Base-by-base conservation (phyloP, 345 rosid species). In the Garcia nutans region DNA sequence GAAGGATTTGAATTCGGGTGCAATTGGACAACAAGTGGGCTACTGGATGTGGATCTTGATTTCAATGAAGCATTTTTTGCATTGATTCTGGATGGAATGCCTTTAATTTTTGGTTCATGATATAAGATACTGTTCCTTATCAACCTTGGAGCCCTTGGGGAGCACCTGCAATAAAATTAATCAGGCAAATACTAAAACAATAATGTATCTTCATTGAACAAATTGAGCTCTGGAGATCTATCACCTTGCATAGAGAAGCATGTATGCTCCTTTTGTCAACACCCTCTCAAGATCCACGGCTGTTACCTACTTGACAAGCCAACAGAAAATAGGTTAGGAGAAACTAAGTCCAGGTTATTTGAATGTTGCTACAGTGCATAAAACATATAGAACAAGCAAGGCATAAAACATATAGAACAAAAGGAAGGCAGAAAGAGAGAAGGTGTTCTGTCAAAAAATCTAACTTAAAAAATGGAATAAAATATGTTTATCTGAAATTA, bases 161-260 rank as follows among this genome's bases (percentile, higher is more conserved):
- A 86, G 85, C 90, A 90, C 87, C 97, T 92, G 86, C 67, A 80
- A 56, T 44, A 68, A 59, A 60, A 82, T 42, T 57, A 79, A 62
- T 76, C 24, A 45, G 75, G 72, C 74, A 79, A 42, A 69, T 44
- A 80, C 60, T 59, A 50, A 13, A 11, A 62, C 6, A 65, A 63
- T 20, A 78, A 65, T 64, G n/a, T 15, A 11, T 17, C 24, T 24
- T 50, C 68, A 54, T 24, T 9, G 20, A 47, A 49, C 68, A 55
- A 54, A 37, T 49, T 45, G 8, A 45, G 31, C 24, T 68, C 62
- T 54, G 20, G 22, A 62, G 80, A 82, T 47, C 31, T 9, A 1
- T 79, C 77, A 96, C 99, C 99, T 92, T 70, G 97, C 87, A 73
- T 96, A 96, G 61, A 96, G 89, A 74, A 96, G 89, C 94, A 93